Evolutionary conservation across 108 stramenopile genomes (phyloP).

Genomic region (Pseudonitzschia pungens): DNA sequence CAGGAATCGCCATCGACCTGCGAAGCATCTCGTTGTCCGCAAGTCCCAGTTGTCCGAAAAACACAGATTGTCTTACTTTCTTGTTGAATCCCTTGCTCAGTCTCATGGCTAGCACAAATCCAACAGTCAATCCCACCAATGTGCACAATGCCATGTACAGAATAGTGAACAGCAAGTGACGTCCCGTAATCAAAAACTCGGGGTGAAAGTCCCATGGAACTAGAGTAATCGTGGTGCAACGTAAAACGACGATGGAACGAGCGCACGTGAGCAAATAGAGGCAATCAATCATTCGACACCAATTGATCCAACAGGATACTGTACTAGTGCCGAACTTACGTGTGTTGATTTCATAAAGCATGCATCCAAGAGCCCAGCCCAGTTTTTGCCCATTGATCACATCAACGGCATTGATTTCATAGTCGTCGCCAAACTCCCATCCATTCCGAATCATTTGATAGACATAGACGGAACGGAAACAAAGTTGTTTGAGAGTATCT

Average conservation of each 20-base stretch:
- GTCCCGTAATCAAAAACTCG: constrained; percentile 28
- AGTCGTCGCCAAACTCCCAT: constrained; percentile 63
- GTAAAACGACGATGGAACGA: not conserved
- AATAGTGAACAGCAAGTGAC: constrained; percentile 19
- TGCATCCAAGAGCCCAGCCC: constrained; percentile 85
- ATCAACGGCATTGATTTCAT: constrained; percentile 68
- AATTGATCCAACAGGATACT: no score
- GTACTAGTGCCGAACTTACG: constrained; percentile 1
- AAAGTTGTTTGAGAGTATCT: constrained; percentile 56
- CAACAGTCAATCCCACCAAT: constrained; percentile 40
- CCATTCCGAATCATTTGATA: constrained; percentile 66
- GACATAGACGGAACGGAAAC: constrained; percentile 81
- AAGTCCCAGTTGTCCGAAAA: no score
- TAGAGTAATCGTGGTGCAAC: not conserved
- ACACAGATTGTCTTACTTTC: constrained; percentile 31
- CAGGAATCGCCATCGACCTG: no score
- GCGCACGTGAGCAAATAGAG: not conserved
- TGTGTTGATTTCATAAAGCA: constrained; percentile 91
- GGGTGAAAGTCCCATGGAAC: constrained; percentile 40
- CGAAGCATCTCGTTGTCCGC: no score
- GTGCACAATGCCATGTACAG: constrained; percentile 42
- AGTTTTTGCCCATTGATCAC: constrained; percentile 77
- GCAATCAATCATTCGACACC: not conserved
- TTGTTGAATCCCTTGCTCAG: constrained; percentile 56
- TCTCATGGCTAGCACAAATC: constrained; percentile 74